Conservation (phyloP, 2,329 filamentous ascomycete genomes). For the Penicillium palitans region DNA sequence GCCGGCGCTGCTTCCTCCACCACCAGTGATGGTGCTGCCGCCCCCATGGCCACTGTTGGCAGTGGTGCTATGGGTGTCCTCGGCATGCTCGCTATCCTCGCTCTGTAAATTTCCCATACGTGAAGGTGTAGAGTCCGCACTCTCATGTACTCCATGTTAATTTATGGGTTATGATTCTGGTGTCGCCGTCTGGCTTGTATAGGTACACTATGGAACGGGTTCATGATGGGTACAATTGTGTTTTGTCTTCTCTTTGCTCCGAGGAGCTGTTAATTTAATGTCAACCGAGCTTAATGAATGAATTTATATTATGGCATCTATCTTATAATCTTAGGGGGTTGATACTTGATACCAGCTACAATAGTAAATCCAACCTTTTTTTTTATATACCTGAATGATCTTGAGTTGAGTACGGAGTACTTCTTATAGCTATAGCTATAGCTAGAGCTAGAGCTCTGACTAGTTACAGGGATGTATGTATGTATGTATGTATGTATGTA, state of each 20-base stretch:
- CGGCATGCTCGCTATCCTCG: constrained; percentile 45
- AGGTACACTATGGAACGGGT: constrained; percentile 21
- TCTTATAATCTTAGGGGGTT: neutral
- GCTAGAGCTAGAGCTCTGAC: neutral
- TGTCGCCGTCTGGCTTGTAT: constrained; percentile 16
- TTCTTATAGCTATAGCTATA: no score
- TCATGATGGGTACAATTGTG: constrained; percentile 7
- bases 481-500: neutral
- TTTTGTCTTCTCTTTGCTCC: constrained; percentile 7
- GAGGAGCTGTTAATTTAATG: constrained; percentile 20
- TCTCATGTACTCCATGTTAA: neutral
- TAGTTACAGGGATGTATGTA: neutral
- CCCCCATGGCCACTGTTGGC: constrained; percentile 33
- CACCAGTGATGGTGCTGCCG: constrained; percentile 26
- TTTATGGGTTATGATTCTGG: constrained; percentile 19
- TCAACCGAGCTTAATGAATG: constrained; percentile 12
- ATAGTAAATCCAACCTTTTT: neutral
- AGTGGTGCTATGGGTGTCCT: constrained; percentile 40
- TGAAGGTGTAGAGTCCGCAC: neutral
- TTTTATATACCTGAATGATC: neutral
- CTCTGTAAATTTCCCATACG: constrained; percentile 34
- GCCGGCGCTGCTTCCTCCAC: constrained; percentile 14
- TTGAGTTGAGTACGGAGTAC: neutral
- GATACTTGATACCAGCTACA: neutral
- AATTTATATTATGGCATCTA: neutral